Conservation (phyloP, 352 stramenopile genomes). For the Phytophthora litchii region DNA sequence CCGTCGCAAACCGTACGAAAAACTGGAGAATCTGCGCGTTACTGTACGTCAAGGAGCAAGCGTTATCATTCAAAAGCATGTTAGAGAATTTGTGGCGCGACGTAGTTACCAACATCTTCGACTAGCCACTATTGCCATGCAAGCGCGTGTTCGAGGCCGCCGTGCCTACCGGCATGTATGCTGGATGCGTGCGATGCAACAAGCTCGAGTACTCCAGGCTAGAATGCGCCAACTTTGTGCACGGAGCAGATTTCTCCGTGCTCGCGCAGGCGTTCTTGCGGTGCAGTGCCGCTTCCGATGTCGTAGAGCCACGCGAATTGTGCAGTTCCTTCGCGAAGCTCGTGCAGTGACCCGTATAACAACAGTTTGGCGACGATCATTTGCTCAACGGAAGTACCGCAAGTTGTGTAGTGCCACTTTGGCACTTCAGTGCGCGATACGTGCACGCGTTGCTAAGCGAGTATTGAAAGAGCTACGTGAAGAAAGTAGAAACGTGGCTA, state of each 20-base stretch:
- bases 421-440: constrained; percentile 61
- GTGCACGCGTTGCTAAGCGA: constrained; percentile 44
- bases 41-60: constrained; percentile 38
- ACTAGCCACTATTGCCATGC: constrained; percentile 44
- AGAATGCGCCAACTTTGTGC: constrained; percentile 48
- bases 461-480: constrained; percentile 51
- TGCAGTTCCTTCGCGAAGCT: constrained; percentile 48
- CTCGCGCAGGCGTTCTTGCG: constrained; percentile 43
- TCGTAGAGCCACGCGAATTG: constrained; percentile 31
- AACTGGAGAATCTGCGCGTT: constrained; percentile 80
- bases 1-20: constrained; percentile 93
- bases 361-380: constrained; percentile 46
- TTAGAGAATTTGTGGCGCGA: constrained; percentile 53
- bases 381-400: constrained; percentile 37
- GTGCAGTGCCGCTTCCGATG: constrained; percentile 65
- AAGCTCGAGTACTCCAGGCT: constrained; percentile 53
- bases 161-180: constrained; percentile 40
- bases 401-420: constrained; percentile 40
- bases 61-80: constrained; percentile 57
- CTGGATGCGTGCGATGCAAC: constrained; percentile 47
- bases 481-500: constrained; percentile 76
- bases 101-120: constrained; percentile 43
- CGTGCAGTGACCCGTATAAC: constrained; percentile 50
- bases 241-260: constrained; percentile 44
- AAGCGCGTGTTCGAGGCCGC: constrained; percentile 48